Percentiles rank a stretch among this genome's conserved stretches.
phyloP scores from a whole-genome alignment of 2,329 filamentous ascomycete species.

The Leptographium galeiforme region DNA sequence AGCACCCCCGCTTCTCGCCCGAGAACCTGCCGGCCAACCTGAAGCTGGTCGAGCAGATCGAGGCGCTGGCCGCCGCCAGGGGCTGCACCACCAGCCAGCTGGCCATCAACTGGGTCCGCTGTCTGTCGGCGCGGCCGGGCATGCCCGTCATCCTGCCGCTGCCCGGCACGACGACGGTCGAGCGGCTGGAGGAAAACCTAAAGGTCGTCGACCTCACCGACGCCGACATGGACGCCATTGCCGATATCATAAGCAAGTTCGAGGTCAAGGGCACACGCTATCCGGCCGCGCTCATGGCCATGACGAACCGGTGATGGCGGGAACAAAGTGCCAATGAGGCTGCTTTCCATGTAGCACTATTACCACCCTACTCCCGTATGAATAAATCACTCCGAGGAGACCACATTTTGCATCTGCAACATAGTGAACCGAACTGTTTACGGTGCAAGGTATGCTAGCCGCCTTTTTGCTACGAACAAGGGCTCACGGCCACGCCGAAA shows the following conservation, averaged over 20 bases:
- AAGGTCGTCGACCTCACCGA: constrained; percentile 21
- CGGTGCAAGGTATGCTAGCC: too few relatives aligned
- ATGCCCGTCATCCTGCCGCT: constrained; percentile 38
- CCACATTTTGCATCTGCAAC: too few relatives aligned
- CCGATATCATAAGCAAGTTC: constrained; percentile 12
- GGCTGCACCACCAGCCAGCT: constrained; percentile 35
- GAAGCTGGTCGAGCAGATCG: constrained; percentile 31
- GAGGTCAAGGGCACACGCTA: constrained; percentile 9
- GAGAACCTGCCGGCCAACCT: constrained; percentile 40
- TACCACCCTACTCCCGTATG: too few relatives aligned
- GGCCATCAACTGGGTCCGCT: constrained; percentile 42
- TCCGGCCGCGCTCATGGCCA: background rate
- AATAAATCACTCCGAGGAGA: too few relatives aligned
- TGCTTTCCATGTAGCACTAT: too few relatives aligned
- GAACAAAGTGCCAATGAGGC: too few relatives aligned
- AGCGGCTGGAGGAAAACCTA: constrained; percentile 34
- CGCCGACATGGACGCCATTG: constrained; percentile 24
- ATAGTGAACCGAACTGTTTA: too few relatives aligned
- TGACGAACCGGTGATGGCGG: too few relatives aligned
- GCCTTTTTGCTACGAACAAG: background rate
- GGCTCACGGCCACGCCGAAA: background rate
- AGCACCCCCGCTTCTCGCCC: constrained; percentile 30
- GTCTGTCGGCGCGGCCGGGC: constrained; percentile 21
- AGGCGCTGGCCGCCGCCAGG: constrained; percentile 32
- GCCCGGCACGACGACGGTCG: constrained; percentile 22